Conservation (phyloP, 2,329 filamentous ascomycete genomes). For the Calonectria fujianensis region DNA sequence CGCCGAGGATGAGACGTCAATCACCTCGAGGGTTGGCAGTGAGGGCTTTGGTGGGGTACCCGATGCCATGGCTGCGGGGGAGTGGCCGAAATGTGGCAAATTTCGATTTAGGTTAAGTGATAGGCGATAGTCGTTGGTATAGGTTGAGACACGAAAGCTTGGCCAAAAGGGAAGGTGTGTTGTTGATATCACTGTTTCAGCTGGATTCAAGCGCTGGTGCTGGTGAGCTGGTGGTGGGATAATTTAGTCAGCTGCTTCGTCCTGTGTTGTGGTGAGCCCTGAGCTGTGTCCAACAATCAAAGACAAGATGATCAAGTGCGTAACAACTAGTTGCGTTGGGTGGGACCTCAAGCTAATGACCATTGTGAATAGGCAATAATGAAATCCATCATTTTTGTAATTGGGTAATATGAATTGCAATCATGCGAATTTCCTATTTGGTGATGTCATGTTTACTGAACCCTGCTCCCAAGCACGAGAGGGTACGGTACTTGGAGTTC, state of each 20-base stretch:
- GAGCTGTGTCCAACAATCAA: not conserved
- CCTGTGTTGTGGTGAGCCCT: not conserved
- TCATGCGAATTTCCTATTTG: not conserved
- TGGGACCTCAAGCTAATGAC: not conserved
- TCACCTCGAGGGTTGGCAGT: conserved; percentile 63
- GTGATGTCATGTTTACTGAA: conserved; percentile 3
- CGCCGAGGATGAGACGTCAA: conserved; percentile 68
- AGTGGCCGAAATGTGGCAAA: not conserved
- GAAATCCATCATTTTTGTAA: no score
- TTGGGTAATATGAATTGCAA: not conserved
- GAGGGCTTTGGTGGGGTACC: conserved; percentile 47
- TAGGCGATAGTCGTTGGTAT: not conserved
- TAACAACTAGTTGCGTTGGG: not conserved
- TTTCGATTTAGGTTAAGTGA: conserved; percentile 1
- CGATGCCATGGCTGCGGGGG: conserved; percentile 49
- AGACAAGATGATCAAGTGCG: not conserved
- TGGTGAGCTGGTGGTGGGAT: conserved; percentile 17
- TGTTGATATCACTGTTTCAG: conserved; percentile 9
- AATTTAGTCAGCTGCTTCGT: conserved; percentile 38
- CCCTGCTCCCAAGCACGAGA: not conserved
- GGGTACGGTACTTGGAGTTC: not conserved
- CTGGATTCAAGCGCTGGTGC: conserved; percentile 15
- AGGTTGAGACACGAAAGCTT: conserved; percentile 5
- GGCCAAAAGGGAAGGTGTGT: not conserved
- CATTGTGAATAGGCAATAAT: no score